phyloP scores from a whole-genome alignment of 1,284 basidiomycete genomes.

The Fistulina hepatica region DNA sequence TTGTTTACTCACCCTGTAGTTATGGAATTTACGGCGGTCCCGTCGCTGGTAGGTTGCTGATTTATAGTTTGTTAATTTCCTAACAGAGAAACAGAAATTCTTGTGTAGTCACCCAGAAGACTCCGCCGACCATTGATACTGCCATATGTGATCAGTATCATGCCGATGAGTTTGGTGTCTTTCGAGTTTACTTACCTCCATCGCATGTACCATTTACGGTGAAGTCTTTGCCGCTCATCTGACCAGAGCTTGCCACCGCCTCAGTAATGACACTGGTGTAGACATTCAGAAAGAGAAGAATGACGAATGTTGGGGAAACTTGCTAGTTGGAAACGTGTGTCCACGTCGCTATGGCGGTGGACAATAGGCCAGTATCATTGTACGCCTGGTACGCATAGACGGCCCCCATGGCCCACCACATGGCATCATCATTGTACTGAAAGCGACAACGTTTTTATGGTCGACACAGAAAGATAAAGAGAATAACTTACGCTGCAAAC shows the following conservation, averaged over 20 bases:
- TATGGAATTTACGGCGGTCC: constrained; percentile 34
- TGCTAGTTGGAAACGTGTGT: constrained; percentile 35
- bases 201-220: constrained; percentile 30
- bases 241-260: constrained; percentile 26
- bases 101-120: constrained; percentile 42
- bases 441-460: neutral
- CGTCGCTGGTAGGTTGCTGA: constrained; percentile 31
- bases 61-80: constrained; percentile 1
- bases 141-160: constrained; percentile 3
- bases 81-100: neutral
- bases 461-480: constrained; percentile 2
- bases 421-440: constrained; percentile 36
- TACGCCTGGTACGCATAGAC: constrained; percentile 38
- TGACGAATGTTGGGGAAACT: constrained; percentile 14
- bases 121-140: constrained; percentile 39
- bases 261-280: constrained; percentile 29
- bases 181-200: constrained; percentile 22
- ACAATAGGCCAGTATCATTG: constrained; percentile 28
- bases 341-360: constrained; percentile 38
- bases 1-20: constrained; percentile 35
- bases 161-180: neutral
- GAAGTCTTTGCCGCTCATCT: constrained; percentile 30
- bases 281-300: neutral
- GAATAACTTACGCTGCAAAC: neutral
- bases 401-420: constrained; percentile 46